These are phyloP conservation scores for Exophiala oligosperma DNA, from an alignment of 2,329 filamentous ascomycete species.

Conservation along the genomic window DNA sequence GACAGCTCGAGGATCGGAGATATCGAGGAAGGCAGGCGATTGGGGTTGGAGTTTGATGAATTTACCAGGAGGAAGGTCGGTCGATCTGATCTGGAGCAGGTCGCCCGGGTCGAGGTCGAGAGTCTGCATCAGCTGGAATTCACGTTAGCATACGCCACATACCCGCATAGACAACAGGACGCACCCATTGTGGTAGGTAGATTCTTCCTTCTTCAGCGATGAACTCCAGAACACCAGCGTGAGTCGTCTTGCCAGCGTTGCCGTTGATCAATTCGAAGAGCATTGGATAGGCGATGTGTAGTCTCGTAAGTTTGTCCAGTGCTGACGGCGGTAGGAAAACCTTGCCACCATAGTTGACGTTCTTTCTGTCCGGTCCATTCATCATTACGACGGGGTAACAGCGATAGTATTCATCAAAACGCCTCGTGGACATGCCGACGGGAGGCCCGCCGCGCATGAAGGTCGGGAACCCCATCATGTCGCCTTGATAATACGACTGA, in stretches of 20 bases:
- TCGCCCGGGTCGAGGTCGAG: slow-evolving; percentile 87
- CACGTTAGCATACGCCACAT: slow-evolving; percentile 10
- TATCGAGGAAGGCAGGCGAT: slow-evolving; percentile 89
- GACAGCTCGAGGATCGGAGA: slow-evolving; percentile 94
- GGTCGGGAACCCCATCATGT: slow-evolving; percentile 51
- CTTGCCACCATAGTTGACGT: slow-evolving; percentile 95
- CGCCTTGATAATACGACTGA: slow-evolving; percentile 37
- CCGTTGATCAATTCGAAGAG: slow-evolving; percentile 96
- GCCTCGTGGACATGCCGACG: slow-evolving; percentile 57
- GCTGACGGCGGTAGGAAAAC: slow-evolving; percentile 96
- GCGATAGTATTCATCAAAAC: slow-evolving; percentile 98
- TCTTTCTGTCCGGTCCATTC: slow-evolving; percentile 81
- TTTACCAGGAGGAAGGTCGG: slow-evolving; percentile 82
- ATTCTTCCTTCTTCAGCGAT: slow-evolving; percentile 96
- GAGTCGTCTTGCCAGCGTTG: slow-evolving; percentile 74
- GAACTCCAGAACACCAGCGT: slow-evolving; percentile 95
- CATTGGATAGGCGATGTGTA: slow-evolving; percentile 97
- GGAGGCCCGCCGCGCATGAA: slow-evolving; percentile 48
- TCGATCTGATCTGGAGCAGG: slow-evolving; percentile 91
- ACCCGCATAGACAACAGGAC: slow-evolving; percentile 30
- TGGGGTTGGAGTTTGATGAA: slow-evolving; percentile 98
- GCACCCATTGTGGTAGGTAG: slow-evolving; percentile 92
- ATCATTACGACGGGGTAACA: slow-evolving; percentile 96
- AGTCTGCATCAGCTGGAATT: slow-evolving; percentile 82
- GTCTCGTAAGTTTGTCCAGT: slow-evolving; percentile 90